These are phyloP conservation scores for Chondrus crispus DNA, from an alignment of 23 red algal genomes.

Conservation along the genomic window DNA sequence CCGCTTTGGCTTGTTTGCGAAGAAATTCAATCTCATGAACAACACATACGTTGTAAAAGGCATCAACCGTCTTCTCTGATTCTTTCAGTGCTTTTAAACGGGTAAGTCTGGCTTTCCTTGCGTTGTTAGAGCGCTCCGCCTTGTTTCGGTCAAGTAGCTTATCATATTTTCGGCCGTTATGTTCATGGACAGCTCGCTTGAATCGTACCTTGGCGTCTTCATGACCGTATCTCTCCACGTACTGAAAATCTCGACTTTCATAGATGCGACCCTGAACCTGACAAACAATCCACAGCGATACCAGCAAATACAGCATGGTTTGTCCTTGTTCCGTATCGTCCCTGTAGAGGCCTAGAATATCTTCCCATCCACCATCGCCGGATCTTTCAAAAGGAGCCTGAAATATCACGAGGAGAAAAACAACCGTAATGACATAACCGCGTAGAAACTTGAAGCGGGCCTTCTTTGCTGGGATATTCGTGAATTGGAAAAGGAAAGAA, in stretches of 20 bases:
- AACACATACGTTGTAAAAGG: slow-evolving; percentile 33
- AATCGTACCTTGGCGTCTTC: slow-evolving; percentile 10
- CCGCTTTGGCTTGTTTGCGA: neutral
- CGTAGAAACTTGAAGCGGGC: slow-evolving; percentile 18
- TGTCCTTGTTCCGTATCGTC: neutral
- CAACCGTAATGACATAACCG: neutral
- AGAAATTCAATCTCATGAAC: neutral
- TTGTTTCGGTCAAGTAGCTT: slow-evolving; percentile 17
- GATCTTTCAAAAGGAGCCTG: slow-evolving; percentile 33
- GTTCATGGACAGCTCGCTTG: slow-evolving; percentile 22
- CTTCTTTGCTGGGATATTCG: neutral
- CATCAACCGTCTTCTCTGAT: neutral
- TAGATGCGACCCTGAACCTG: slow-evolving; percentile 45
- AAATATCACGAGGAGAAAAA: slow-evolving; percentile 17
- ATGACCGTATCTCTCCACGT: neutral
- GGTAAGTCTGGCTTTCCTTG: neutral
- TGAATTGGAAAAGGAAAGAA: slow-evolving; percentile 35
- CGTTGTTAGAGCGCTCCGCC: neutral
- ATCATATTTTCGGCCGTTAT: slow-evolving; percentile 9
- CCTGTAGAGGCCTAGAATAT: slow-evolving; percentile 23
- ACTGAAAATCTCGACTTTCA: slow-evolving; percentile 23
- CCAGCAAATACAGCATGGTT: neutral
- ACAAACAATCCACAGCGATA: slow-evolving; percentile 9
- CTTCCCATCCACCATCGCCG: neutral
- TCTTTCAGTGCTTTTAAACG: slow-evolving; percentile 6